Evolutionary conservation across 2,329 filamentous ascomycete species (phyloP).

Genomic region (Ascochyta rabiei): DNA sequence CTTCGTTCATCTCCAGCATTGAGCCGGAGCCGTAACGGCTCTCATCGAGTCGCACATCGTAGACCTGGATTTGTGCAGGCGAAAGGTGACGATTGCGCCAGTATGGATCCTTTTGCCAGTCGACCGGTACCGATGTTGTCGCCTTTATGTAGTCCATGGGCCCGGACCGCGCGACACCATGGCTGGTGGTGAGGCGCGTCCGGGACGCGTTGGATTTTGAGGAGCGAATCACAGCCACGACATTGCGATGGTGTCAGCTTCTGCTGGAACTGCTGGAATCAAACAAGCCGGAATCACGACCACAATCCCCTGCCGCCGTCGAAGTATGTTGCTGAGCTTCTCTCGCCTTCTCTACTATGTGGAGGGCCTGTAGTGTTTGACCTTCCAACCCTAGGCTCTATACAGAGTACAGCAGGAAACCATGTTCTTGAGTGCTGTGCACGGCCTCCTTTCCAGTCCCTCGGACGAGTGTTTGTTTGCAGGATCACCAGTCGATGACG

Average conservation of each 20-base stretch:
- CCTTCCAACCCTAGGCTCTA: too few relatives aligned
- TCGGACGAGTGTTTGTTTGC: constrained; percentile 10
- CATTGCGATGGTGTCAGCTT: not conserved
- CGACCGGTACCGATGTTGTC: constrained; percentile 24
- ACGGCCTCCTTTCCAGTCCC: not conserved
- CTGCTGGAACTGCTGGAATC: too few relatives aligned
- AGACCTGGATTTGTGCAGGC: constrained; percentile 48
- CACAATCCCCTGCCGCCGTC: too few relatives aligned
- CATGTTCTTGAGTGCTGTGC: too few relatives aligned
- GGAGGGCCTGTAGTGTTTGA: too few relatives aligned
- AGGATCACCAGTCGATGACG: constrained; percentile 14
- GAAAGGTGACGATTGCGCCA: constrained; percentile 50
- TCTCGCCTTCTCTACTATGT: too few relatives aligned
- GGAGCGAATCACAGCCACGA: constrained; percentile 6
- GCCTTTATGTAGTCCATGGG: constrained; percentile 27
- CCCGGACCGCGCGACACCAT: not conserved
- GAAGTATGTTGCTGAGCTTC: too few relatives aligned
- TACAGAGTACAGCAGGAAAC: too few relatives aligned
- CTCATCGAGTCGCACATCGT: constrained; percentile 48
- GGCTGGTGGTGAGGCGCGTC: not conserved
- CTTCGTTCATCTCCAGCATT: constrained; percentile 49
- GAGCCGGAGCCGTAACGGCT: constrained; percentile 39
- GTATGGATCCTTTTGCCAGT: constrained; percentile 46
- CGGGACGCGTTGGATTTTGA: not conserved
- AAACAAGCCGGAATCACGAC: too few relatives aligned